phyloP scores from a whole-genome alignment of 2,329 filamentous ascomycete genomes.

The Falciphora oryzae region DNA sequence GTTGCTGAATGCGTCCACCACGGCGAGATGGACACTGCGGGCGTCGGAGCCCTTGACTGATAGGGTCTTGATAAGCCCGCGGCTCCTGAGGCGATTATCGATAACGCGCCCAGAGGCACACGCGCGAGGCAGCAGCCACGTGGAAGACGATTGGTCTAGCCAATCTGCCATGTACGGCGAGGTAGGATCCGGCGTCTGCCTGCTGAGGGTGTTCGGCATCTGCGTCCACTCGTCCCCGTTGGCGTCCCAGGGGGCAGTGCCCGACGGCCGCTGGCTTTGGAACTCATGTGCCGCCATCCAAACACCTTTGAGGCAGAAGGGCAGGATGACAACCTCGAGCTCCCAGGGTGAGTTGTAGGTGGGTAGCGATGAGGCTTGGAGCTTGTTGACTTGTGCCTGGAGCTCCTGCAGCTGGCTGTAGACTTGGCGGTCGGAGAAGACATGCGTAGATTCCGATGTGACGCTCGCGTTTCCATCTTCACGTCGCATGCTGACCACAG shows the following conservation, averaged over 20 bases:
- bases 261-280: conserved; percentile 23
- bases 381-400: conserved; percentile 43
- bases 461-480: conserved; percentile 38
- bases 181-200: conserved; percentile 38
- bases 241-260: conserved; percentile 15
- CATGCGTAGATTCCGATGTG: conserved; percentile 39
- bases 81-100: conserved; percentile 67
- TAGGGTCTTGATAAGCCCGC: conserved; percentile 63
- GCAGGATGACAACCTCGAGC: conserved; percentile 69
- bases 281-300: conserved; percentile 49
- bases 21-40: conserved; percentile 58
- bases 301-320: conserved; percentile 55
- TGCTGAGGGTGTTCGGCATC: conserved; percentile 41
- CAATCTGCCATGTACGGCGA: conserved; percentile 44
- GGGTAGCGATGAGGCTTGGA: conserved; percentile 56
- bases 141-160: conserved; percentile 38
- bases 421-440: conserved; percentile 37
- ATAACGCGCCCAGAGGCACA: conserved; percentile 57
- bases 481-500: conserved; percentile 27
- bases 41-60: conserved; percentile 58
- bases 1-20: conserved; percentile 56
- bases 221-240: conserved; percentile 50
- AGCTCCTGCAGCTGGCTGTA: conserved; percentile 44
- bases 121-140: conserved; percentile 64
- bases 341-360: conserved; percentile 62